A percentile compares a stretch with the other conserved stretches of the same genome.
Evolutionary conservation across 805 yeast genomes (phyloP).

Genomic region (Starmera dryadoides): DNA sequence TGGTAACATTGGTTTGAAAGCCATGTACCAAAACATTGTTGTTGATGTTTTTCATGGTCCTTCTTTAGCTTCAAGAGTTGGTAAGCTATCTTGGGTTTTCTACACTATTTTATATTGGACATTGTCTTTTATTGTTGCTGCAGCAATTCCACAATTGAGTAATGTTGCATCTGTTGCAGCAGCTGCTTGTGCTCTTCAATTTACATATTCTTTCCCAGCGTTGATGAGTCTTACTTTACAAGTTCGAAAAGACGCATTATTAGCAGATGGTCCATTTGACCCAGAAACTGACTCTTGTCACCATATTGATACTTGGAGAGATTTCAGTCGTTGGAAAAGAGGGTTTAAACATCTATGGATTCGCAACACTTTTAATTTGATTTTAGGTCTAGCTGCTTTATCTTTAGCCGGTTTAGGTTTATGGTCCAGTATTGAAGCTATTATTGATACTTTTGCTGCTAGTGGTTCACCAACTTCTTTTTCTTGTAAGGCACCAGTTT

Average conservation of each 20-base stretch:
- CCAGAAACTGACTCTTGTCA: slow-evolving; percentile 6
- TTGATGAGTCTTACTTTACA: slow-evolving; percentile 16
- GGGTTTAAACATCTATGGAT: slow-evolving; percentile 15
- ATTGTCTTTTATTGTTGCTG: slow-evolving; percentile 11
- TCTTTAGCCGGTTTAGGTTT: slow-evolving; percentile 24
- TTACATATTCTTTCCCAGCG: slow-evolving; percentile 22
- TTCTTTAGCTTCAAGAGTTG: slow-evolving; percentile 12
- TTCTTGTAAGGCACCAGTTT: slow-evolving; percentile 23
- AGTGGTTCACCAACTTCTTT: slow-evolving; percentile 22
- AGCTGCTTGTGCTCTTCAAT: slow-evolving; percentile 8
- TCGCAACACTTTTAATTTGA: slow-evolving; percentile 12
- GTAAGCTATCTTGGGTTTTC: slow-evolving; percentile 17
- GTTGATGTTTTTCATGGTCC: slow-evolving; percentile 14
- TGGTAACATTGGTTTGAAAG: slow-evolving; percentile 40
- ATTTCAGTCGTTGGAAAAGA: slow-evolving; percentile 10
- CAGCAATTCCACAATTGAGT: slow-evolving; percentile 22
- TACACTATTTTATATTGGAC: slow-evolving; percentile 10
- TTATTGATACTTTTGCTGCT: slow-evolving; percentile 17
- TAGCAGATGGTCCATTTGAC: slow-evolving; percentile 11
- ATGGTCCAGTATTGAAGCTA: slow-evolving; percentile 21
- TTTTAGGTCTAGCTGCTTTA: slow-evolving; percentile 18
- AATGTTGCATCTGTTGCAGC: slow-evolving; percentile 19
- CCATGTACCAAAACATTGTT: slow-evolving; percentile 25
- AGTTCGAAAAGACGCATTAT: slow-evolving; percentile 12
- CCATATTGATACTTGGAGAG: slow-evolving; percentile 6